phyloP scores from a whole-genome alignment of 768 basidiomycete species.

The Collybiopsis luxurians region DNA sequence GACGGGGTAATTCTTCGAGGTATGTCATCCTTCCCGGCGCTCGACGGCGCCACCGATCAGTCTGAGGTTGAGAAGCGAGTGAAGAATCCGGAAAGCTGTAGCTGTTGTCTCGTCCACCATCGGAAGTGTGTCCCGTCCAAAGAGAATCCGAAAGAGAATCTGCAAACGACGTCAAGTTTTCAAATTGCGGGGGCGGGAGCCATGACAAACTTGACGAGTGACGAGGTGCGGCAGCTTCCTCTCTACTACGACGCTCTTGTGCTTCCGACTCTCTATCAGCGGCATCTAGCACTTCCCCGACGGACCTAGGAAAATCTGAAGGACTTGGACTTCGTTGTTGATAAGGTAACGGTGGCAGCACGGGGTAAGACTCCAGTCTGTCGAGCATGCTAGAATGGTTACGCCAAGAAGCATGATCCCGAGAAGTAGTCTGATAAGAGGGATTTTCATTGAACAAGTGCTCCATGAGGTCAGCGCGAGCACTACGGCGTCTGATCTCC shows the following conservation, averaged over 20 bases:
- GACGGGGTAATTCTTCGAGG: neutral
- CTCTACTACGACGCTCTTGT: conserved; percentile 1
- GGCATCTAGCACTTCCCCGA: neutral
- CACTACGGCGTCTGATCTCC: conserved; percentile 5
- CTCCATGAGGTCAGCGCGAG: conserved; percentile 7
- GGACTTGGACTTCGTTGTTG: neutral
- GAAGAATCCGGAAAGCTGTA: no score
- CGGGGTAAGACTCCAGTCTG: neutral
- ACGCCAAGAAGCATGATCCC: neutral
- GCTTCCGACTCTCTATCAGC: neutral
- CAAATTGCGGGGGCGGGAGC: conserved; percentile 6
- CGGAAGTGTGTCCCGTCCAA: neutral
- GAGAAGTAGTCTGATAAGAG: neutral
- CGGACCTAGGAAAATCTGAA: neutral
- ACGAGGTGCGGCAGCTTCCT: neutral
- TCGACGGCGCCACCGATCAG: conserved; percentile 1
- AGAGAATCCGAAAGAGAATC: neutral
- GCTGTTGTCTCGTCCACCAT: neutral
- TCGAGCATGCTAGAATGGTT: neutral
- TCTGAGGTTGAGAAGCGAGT: neutral
- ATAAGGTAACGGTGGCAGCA: neutral
- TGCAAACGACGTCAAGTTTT: neutral
- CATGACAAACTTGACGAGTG: conserved; percentile 2
- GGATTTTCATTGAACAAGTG: neutral
- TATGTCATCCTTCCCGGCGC: neutral